These are phyloP conservation scores for Huntiella decipiens DNA, from an alignment of 2,329 filamentous ascomycete genomes.

Conservation along the genomic window DNA sequence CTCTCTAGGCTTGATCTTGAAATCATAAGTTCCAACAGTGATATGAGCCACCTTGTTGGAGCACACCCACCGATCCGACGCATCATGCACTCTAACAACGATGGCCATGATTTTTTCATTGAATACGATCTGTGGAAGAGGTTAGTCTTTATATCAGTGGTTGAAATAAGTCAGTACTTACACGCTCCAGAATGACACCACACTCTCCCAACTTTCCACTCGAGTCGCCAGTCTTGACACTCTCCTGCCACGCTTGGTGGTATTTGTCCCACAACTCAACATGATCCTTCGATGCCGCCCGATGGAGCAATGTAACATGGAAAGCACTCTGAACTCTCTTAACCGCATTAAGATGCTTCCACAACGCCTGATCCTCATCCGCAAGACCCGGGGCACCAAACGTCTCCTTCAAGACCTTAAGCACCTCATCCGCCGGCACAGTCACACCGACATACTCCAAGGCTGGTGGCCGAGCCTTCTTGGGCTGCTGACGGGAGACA, in stretches of 20 bases:
- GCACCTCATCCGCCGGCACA: slow-evolving; percentile 25
- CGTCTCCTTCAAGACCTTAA: slow-evolving; percentile 43
- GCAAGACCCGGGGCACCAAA: slow-evolving; percentile 39
- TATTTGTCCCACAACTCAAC: slow-evolving; percentile 64
- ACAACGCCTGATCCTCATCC: slow-evolving; percentile 31
- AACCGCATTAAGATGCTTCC: slow-evolving; percentile 51
- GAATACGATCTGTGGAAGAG: slow-evolving; percentile 44
- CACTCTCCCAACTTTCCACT: slow-evolving; percentile 38
- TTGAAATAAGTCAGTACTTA: slow-evolving; percentile 16
- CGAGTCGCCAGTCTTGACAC: slow-evolving; percentile 19
- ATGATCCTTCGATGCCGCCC: slow-evolving; percentile 38
- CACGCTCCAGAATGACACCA: slow-evolving; percentile 42
- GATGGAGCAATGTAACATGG: slow-evolving; percentile 87
- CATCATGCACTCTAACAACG: slow-evolving; percentile 52
- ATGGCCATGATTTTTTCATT: slow-evolving; percentile 81
- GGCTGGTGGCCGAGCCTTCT: slow-evolving; percentile 24
- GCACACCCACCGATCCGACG: slow-evolving; percentile 41
- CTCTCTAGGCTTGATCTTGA: slow-evolving; percentile 72
- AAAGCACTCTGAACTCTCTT: slow-evolving; percentile 69
- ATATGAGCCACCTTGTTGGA: slow-evolving; percentile 69
- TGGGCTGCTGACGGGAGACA: slow-evolving; percentile 15
- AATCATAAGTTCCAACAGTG: slow-evolving; percentile 65
- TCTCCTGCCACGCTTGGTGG: slow-evolving; percentile 32
- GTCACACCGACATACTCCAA: slow-evolving; percentile 39
- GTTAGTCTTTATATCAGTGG: slow-evolving; percentile 29